Conservation (phyloP, 2,329 filamentous ascomycete species). For the Neonectria hederae region DNA sequence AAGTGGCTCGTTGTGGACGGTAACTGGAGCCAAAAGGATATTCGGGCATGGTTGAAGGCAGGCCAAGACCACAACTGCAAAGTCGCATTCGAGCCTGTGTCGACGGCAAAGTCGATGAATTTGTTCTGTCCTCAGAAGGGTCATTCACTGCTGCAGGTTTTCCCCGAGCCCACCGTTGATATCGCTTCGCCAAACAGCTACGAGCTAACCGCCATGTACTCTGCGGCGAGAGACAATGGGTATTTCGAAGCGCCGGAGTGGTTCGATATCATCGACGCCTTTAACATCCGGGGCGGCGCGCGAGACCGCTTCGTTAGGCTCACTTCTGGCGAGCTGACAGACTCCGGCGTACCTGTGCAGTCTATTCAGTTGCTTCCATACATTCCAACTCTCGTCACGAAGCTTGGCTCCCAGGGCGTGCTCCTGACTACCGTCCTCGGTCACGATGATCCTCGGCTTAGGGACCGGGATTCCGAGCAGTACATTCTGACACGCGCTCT, state of each 20-base stretch:
- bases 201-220: conserved; percentile 84
- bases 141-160: conserved; percentile 58
- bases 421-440: conserved; percentile 77
- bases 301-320: conserved; percentile 75
- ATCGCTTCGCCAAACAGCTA: conserved; percentile 84
- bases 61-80: conserved; percentile 64
- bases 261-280: conserved; percentile 82
- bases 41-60: conserved; percentile 74
- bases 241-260: conserved; percentile 77
- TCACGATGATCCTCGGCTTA: conserved; percentile 73
- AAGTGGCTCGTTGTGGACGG: conserved; percentile 86
- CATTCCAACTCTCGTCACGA: conserved; percentile 85
- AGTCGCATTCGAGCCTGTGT: conserved; percentile 90
- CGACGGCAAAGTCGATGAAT: conserved; percentile 76
- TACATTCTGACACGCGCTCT: conserved; percentile 76
- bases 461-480: conserved; percentile 67
- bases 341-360: conserved; percentile 85
- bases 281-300: conserved; percentile 76
- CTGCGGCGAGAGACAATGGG: conserved; percentile 70
- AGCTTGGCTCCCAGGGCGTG: conserved; percentile 80
- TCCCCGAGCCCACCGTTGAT: conserved; percentile 71
- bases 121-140: conserved; percentile 65
- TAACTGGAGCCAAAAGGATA: conserved; percentile 78
- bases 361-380: conserved; percentile 87
- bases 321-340: conserved; percentile 74